phyloP scores from a whole-genome alignment of 805 yeast species.

The Candida nanaspora region DNA sequence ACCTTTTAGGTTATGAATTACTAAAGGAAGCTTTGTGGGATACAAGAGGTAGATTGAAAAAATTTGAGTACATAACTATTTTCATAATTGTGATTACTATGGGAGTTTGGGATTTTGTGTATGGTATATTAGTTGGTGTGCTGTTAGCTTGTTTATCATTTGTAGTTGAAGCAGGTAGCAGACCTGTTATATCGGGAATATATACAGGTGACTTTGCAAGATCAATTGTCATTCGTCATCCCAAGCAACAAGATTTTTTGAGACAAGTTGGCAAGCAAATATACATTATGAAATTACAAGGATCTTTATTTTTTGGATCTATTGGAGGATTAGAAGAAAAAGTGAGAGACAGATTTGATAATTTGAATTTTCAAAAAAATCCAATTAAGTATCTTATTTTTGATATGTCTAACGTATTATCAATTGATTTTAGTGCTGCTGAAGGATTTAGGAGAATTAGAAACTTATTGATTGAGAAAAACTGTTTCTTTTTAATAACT shows the following conservation, averaged over 20 bases:
- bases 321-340: slow-evolving; percentile 84
- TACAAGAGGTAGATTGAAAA: slow-evolving; percentile 67
- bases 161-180: slow-evolving; percentile 84
- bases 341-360: slow-evolving; percentile 59
- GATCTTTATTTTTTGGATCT: slow-evolving; percentile 90
- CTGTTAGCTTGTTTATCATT: slow-evolving; percentile 90
- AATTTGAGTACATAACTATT: slow-evolving; percentile 79
- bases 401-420: slow-evolving; percentile 76
- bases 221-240: slow-evolving; percentile 88
- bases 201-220: slow-evolving; percentile 85
- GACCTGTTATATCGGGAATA: slow-evolving; percentile 73
- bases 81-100: slow-evolving; percentile 82
- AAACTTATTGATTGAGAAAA: slow-evolving; percentile 63
- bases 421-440: slow-evolving; percentile 91
- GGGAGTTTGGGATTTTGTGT: slow-evolving; percentile 94
- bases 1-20: slow-evolving; percentile 83
- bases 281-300: slow-evolving; percentile 78
- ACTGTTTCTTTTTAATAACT: slow-evolving; percentile 67
- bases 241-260: slow-evolving; percentile 79
- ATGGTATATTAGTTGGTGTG: slow-evolving; percentile 87
- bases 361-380: slow-evolving; percentile 36
- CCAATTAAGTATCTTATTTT: slow-evolving; percentile 77
- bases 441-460: slow-evolving; percentile 88
- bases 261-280: slow-evolving; percentile 86
- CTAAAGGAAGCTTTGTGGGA: slow-evolving; percentile 81